Percentiles rank a stretch among this genome's conserved stretches.
These are phyloP conservation scores for Amphirosellinia nigrospora DNA, from an alignment of 495 filamentous ascomycete genomes.

Conservation along the genomic window DNA sequence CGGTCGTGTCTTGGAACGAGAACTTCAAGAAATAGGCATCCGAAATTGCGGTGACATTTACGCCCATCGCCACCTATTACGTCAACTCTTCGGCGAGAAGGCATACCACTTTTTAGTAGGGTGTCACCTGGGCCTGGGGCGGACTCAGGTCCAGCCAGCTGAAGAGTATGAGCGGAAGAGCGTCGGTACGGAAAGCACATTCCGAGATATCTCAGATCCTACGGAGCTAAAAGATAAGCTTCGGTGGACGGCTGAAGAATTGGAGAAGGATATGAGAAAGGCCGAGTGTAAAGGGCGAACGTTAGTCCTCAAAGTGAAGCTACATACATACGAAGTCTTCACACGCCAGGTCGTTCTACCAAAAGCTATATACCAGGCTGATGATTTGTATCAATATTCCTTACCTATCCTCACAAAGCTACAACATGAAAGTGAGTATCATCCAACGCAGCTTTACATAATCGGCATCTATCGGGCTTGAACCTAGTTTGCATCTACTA, in stretches of 20 bases:
- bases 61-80: constrained; percentile 70
- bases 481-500: not conserved
- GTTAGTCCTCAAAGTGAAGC: constrained; percentile 87
- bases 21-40: constrained; percentile 85
- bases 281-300: constrained; percentile 89
- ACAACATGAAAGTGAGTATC: constrained; percentile 69
- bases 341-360: constrained; percentile 80
- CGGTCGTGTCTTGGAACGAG: constrained; percentile 91
- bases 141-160: constrained; percentile 85
- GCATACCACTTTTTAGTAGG: constrained; percentile 83
- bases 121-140: constrained; percentile 84
- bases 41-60: constrained; percentile 92
- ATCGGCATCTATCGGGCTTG: not conserved
- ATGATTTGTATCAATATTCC: constrained; percentile 82
- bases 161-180: constrained; percentile 93
- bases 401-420: constrained; percentile 85
- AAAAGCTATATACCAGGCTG: constrained; percentile 70
- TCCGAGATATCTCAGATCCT: constrained; percentile 76
- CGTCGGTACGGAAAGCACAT: constrained; percentile 92
- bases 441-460: not conserved
- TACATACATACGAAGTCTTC: constrained; percentile 91
- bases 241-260: constrained; percentile 77
- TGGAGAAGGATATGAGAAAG: constrained; percentile 83
- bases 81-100: constrained; percentile 87
- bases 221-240: constrained; percentile 77